phyloP scores from a whole-genome alignment of 2,329 filamentous ascomycete genomes.

The Paecilomyces niveus region DNA sequence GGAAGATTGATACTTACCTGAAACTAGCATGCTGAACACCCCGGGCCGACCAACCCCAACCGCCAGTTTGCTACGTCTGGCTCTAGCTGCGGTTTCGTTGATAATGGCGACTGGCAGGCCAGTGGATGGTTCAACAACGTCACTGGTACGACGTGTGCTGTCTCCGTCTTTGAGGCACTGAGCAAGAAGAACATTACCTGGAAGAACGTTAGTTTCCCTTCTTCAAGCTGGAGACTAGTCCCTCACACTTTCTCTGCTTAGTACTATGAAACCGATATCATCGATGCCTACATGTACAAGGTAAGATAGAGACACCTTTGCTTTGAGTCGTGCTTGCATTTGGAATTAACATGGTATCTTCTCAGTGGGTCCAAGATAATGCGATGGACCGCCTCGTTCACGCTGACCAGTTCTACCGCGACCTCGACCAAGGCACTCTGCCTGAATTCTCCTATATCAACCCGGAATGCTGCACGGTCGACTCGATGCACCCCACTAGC shows the following conservation, averaged over 20 bases:
- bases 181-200: constrained; percentile 28
- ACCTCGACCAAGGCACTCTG: constrained; percentile 56
- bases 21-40: constrained; percentile 27
- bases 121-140: constrained; percentile 26
- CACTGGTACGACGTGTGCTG: constrained; percentile 26
- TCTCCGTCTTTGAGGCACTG: constrained; percentile 32
- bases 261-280: constrained; percentile 33
- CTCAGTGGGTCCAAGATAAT: constrained; percentile 31
- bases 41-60: constrained; percentile 35
- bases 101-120: constrained; percentile 22
- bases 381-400: constrained; percentile 25
- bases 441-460: constrained; percentile 58
- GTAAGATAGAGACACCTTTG: constrained; percentile 5
- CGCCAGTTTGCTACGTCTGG: constrained; percentile 34
- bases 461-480: constrained; percentile 31
- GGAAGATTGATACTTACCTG: not conserved
- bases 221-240: not conserved
- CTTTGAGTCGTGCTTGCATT: no score
- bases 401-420: constrained; percentile 51
- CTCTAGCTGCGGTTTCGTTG: constrained; percentile 25
- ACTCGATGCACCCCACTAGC: constrained; percentile 35
- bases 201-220: constrained; percentile 23
- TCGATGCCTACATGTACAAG: constrained; percentile 30
- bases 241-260: constrained; percentile 5
- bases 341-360: not conserved